Percentiles rank a stretch among this genome's conserved stretches.
Conservation (phyloP, 768 basidiomycete species). For the Serendipita sp. region DNA sequence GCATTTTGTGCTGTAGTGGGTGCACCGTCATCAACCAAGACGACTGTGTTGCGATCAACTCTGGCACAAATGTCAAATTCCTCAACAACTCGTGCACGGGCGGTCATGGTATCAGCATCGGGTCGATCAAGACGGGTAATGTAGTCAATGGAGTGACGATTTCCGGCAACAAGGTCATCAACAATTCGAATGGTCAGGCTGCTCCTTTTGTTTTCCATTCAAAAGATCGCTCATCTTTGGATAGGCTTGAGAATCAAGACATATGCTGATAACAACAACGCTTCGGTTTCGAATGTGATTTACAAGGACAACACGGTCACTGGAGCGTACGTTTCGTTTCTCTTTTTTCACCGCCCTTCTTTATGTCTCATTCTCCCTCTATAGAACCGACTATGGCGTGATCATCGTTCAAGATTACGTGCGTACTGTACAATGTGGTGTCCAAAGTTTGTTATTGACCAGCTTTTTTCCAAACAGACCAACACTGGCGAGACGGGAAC, state of each 20-base stretch:
- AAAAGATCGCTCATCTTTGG: conserved; percentile 20
- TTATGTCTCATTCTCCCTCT: neutral
- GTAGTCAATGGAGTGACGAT: conserved; percentile 16
- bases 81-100: conserved; percentile 35
- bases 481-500: conserved; percentile 7
- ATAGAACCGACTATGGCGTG: conserved; percentile 10
- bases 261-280: conserved; percentile 11
- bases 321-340: neutral
- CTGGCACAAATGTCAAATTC: conserved; percentile 22
- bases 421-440: neutral
- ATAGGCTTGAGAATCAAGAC: conserved; percentile 44
- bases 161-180: conserved; percentile 34
- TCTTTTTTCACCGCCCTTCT: neutral
- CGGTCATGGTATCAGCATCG: conserved; percentile 54
- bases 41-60: conserved; percentile 44
- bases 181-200: conserved; percentile 21
- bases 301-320: conserved; percentile 14
- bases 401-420: conserved; percentile 13
- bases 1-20: neutral
- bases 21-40: conserved; percentile 24
- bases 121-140: conserved; percentile 13
- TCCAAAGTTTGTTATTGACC: neutral
- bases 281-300: conserved; percentile 13
- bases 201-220: neutral
- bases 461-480: neutral